Evolutionary conservation across 1,284 basidiomycete species (phyloP).

Genomic region (Malassezia restricta): DNA sequence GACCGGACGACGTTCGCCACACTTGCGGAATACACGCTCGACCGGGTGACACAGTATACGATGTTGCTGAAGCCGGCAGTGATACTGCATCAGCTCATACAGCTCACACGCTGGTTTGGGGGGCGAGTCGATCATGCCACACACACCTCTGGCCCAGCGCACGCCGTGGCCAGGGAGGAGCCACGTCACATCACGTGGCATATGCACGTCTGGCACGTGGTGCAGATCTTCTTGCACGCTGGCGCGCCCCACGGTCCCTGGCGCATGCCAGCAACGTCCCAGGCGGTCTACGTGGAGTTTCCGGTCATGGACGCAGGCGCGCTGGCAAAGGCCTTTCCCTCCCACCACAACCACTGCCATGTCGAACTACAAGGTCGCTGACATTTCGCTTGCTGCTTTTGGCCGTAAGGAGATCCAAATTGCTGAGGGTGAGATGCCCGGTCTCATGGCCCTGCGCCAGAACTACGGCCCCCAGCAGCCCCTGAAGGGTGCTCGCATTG

Average conservation of each 20-base stretch:
- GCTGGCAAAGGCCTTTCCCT: neutral
- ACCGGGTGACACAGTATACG: slow-evolving; percentile 27
- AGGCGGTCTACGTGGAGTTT: too few relatives aligned
- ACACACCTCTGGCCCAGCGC: neutral
- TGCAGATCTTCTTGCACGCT: neutral
- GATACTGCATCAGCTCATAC: slow-evolving; percentile 25
- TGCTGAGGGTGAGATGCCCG: slow-evolving; percentile 56
- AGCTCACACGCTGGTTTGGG: slow-evolving; percentile 15
- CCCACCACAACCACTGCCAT: slow-evolving; percentile 12
- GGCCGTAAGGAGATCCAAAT: slow-evolving; percentile 98
- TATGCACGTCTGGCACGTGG: slow-evolving; percentile 6
- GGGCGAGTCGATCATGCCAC: neutral
- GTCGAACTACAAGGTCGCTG: slow-evolving; percentile 51
- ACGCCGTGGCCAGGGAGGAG: neutral
- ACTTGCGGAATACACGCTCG: slow-evolving; percentile 30
- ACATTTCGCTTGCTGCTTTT: slow-evolving; percentile 88
- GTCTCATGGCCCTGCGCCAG: slow-evolving; percentile 41
- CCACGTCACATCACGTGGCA: neutral
- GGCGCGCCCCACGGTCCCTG: neutral
- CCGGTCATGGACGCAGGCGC: too few relatives aligned
- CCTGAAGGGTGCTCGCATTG: slow-evolving; percentile 87
- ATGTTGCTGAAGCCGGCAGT: slow-evolving; percentile 22
- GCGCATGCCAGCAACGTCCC: too few relatives aligned
- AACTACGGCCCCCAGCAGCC: slow-evolving; percentile 73
- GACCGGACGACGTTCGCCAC: slow-evolving; percentile 17